Evolutionary conservation across 176 grass and related monocot genomes (phyloP).

Genomic region (Sorghum bicolor): DNA sequence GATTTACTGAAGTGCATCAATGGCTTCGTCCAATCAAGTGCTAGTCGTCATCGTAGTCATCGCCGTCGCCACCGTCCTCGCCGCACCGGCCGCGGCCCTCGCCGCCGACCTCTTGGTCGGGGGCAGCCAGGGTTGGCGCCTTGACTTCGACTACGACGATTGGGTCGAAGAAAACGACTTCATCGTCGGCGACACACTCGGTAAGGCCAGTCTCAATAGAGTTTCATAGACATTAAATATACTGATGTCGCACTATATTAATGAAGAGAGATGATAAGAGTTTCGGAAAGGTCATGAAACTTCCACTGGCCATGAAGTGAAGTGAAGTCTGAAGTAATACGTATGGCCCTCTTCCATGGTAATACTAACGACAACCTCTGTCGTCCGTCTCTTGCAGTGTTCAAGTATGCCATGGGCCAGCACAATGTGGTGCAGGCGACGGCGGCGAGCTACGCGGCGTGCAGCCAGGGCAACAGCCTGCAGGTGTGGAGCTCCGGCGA

Average conservation of each 20-base stretch:
- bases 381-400: not conserved
- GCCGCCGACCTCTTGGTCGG: not conserved
- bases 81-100: not conserved
- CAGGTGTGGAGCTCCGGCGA: not conserved
- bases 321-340: too few species aligned
- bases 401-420: not conserved
- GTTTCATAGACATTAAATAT: too few species aligned
- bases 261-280: too few species aligned
- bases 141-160: not conserved
- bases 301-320: too few species aligned
- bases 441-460: not conserved
- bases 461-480: not conserved
- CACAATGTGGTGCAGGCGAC: slow-evolving; percentile 8
- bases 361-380: too few species aligned
- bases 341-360: too few species aligned
- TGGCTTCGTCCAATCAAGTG: not conserved
- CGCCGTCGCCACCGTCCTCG: too few species aligned
- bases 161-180: not conserved
- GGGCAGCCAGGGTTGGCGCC: not conserved
- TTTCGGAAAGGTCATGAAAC: too few species aligned
- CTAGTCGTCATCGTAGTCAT: not conserved
- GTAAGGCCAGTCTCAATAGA: too few species aligned
- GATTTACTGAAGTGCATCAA: not conserved
- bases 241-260: too few species aligned
- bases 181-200: not conserved